phyloP scores from a whole-genome alignment of 768 basidiomycete species.

The Nidula microcarpa region DNA sequence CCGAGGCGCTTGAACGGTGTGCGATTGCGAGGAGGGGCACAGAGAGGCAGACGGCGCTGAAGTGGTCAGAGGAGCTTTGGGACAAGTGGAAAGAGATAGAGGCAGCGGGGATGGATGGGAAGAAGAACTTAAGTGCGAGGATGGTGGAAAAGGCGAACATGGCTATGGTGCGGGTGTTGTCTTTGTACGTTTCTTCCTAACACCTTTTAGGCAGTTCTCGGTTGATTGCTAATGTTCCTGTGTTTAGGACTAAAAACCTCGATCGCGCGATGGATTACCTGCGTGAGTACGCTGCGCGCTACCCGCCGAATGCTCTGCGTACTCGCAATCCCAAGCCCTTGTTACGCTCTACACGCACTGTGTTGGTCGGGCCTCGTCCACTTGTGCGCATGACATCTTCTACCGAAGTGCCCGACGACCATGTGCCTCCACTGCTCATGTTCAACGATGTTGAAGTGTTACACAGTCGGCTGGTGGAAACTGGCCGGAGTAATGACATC shows the following conservation, averaged over 20 bases:
- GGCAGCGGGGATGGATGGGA: conserved; percentile 22
- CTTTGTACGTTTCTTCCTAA: conserved; percentile 44
- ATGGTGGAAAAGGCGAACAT: conserved; percentile 66
- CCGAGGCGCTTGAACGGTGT: conserved; percentile 70
- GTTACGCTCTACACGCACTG: conserved; percentile 56
- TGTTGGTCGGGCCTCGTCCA: conserved; percentile 53
- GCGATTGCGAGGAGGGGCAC: conserved; percentile 33
- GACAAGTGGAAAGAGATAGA: conserved; percentile 55
- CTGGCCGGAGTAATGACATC: conserved; percentile 42
- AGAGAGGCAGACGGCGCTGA: conserved; percentile 45
- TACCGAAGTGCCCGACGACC: conserved; percentile 65
- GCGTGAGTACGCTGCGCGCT: conserved; percentile 56
- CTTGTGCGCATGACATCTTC: conserved; percentile 67
- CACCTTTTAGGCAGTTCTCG: not conserved
- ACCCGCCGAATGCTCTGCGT: conserved; percentile 56
- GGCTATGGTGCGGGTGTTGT: conserved; percentile 62
- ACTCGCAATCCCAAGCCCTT: conserved; percentile 36
- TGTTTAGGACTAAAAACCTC: conserved; percentile 41
- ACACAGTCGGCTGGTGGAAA: conserved; percentile 65
- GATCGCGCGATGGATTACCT: conserved; percentile 55
- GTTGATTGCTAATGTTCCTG: conserved; percentile 2
- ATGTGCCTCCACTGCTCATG: conserved; percentile 74
- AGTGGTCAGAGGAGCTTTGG: conserved; percentile 67
- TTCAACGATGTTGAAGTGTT: conserved; percentile 78
- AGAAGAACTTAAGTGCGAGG: conserved; percentile 33